Percentiles rank a stretch among this genome's conserved stretches.
Evolutionary conservation across 1,284 basidiomycete species (phyloP).

Genomic region (Microbotryum saponariae): DNA sequence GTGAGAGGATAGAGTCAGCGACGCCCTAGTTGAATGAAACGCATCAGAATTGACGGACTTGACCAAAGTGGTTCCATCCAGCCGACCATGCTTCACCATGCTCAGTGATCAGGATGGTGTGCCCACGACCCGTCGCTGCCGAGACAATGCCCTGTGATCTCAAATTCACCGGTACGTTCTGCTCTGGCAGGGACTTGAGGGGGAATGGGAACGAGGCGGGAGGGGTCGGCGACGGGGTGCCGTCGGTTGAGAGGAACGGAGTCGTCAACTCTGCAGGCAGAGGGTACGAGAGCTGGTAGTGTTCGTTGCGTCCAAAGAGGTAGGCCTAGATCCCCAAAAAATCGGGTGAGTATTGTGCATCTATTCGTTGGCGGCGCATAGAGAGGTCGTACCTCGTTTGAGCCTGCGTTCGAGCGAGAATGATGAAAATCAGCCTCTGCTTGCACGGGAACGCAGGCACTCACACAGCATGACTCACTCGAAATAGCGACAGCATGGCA

Average conservation of each 20-base stretch:
- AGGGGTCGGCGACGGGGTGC: slow-evolving; percentile 42
- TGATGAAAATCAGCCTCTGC: background rate
- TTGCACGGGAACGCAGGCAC: background rate
- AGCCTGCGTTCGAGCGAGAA: slow-evolving; percentile 2
- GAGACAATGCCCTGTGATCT: slow-evolving; percentile 61
- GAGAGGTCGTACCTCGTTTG: slow-evolving; percentile 31
- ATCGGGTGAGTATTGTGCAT: background rate
- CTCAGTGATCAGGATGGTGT: slow-evolving; percentile 73
- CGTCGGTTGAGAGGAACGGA: slow-evolving; percentile 48
- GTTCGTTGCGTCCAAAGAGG: slow-evolving; percentile 71
- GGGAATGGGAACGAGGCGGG: slow-evolving; percentile 55
- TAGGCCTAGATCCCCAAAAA: slow-evolving; percentile 49
- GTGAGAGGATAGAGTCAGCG: background rate
- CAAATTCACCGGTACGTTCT: slow-evolving; percentile 45
- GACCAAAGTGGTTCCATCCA: slow-evolving; percentile 74
- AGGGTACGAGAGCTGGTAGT: slow-evolving; percentile 40
- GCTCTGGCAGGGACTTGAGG: slow-evolving; percentile 41
- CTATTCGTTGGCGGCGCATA: slow-evolving; percentile 10
- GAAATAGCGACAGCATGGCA: slow-evolving; percentile 71
- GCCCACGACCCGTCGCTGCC: slow-evolving; percentile 72
- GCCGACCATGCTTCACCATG: slow-evolving; percentile 74
- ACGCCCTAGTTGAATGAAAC: background rate
- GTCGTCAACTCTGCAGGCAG: slow-evolving; percentile 14
- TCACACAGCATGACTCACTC: slow-evolving; percentile 32
- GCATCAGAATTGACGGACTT: slow-evolving; percentile 40